Evolutionary conservation across 2,329 filamentous ascomycete genomes (phyloP), one percentile per base, ranked within the genome.

Genomic region (Helminthosporium solani): DNA sequence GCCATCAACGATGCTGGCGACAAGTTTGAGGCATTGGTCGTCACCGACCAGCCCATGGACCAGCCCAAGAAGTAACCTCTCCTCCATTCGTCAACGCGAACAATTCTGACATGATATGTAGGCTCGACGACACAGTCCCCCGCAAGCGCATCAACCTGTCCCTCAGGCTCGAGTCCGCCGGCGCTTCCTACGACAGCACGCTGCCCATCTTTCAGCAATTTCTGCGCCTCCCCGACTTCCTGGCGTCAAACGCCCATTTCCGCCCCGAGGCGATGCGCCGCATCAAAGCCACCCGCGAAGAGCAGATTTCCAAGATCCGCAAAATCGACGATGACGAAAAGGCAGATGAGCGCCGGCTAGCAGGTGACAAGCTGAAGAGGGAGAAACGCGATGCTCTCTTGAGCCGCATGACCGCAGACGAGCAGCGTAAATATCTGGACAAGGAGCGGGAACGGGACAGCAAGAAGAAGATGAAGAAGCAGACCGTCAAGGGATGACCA

Each of bases 81-180:
- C 11, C 18, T n/a, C 7, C 8, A 20, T 3, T 21, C 34, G n/a
- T n/a, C 18, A 20, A 83, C 75, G 33, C 72, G 30, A 37, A 47
- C 48, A 12, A 16, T 21, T 36, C 53, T 53, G 47, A 54, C 31
- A 15, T 7, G 18, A 18, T n/a, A 7, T 12, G 14, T 60, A 95
- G 87, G 51, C 78, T 97, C 62, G 85, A 96, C 50, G 92, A 97
- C 67, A 88, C 88, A 27, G 70, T 76, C 42, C 87, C 91, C 21
- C 86, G 85, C 74, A 99, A 99, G 79, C 90, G 92, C 62, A 73
- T 96, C 58, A 86, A 86, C 70, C 80, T 97, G 57, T 86, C 85
- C 54, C 69, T 84, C 41, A 86, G 85, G 70, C 79, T 90, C 50
- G 80, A 89, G 23, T 84, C 70, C 25, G 41, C 65, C 31, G 54